Conservation (phyloP, 306 rosid species). For the Glycine latifolia region DNA sequence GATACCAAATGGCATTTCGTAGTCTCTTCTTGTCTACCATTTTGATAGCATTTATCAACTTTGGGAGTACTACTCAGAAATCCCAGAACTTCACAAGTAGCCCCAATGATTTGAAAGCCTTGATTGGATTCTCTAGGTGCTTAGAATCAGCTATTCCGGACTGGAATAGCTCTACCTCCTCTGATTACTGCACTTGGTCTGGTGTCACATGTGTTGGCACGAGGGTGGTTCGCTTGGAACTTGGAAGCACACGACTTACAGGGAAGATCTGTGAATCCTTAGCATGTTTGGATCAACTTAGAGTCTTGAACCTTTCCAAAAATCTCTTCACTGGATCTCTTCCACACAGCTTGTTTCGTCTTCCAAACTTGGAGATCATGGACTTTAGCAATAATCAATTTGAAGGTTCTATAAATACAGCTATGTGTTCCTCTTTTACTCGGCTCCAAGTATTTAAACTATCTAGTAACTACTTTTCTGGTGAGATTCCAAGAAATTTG, state of each 20-base stretch:
- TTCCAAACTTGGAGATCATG: constrained; percentile 42
- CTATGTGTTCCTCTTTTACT: neutral
- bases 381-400: constrained; percentile 43
- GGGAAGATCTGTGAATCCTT: constrained; percentile 43
- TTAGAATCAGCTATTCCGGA: constrained; percentile 31
- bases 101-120: constrained; percentile 45
- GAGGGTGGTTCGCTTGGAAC: constrained; percentile 43
- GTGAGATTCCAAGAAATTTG: no score
- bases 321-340: constrained; percentile 40
- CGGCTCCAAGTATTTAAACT: no score
- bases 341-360: constrained; percentile 42
- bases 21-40: no score
- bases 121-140: constrained; percentile 42
- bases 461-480: no score
- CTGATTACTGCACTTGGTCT: constrained; percentile 44
- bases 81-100: constrained; percentile 33
- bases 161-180: constrained; percentile 23
- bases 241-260: constrained; percentile 34
- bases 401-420: constrained; percentile 20
- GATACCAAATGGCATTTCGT: no score
- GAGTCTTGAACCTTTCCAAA: constrained; percentile 44
- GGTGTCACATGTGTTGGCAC: constrained; percentile 41
- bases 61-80: neutral
- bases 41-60: neutral
- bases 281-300: constrained; percentile 46